Evolutionary conservation across 306 rosid species (phyloP), one percentile per base, ranked within the genome.

Genomic region (Mucuna pruriens): DNA sequence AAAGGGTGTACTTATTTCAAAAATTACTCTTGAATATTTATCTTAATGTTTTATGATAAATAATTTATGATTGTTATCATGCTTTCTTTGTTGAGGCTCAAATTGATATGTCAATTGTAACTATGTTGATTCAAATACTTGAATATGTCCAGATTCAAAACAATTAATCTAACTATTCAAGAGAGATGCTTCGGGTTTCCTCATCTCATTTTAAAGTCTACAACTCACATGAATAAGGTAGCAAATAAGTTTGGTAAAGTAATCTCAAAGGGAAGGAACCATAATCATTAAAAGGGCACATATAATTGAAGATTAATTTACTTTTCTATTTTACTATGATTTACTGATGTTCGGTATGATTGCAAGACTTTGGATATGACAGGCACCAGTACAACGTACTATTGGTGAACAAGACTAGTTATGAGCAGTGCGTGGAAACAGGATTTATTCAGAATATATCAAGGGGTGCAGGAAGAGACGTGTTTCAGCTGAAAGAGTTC

Each of bases 351-450:
- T 15, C n/a, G 36, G 15, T 44, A 23, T 72, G 23, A 2, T 68
- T 31, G 39, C 13, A 13, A 92, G 97, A 83, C 77, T 93, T 93
- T 49, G 85, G 79, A 70, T 93, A 85, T 76, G 92, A 90, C 82
- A 87, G 44, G 71, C 72, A 78, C 12, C 36, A 13, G 31, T 88
- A 80, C 89, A 87, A 23, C 71, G 97, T 87, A 22, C 68, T 94
- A 61, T 93, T 89, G 77, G 98, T 94, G 88, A 91, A 91, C 86
- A 36, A 86, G 75, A 90, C 81, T 1, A 85, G 87, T 57, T 91
- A 82, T 9, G 90, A 87, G 33, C 70, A 54, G 4, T 94, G 98
- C 89, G 73, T 60, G 2, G 92, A 90, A 16, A 16, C 36, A 42
- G 88, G 39, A 9, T 90, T 90, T 78, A 82, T 90, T 4, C 78